phyloP scores from a whole-genome alignment of 352 stramenopile genomes.

The Phytophthora cryptogea region DNA sequence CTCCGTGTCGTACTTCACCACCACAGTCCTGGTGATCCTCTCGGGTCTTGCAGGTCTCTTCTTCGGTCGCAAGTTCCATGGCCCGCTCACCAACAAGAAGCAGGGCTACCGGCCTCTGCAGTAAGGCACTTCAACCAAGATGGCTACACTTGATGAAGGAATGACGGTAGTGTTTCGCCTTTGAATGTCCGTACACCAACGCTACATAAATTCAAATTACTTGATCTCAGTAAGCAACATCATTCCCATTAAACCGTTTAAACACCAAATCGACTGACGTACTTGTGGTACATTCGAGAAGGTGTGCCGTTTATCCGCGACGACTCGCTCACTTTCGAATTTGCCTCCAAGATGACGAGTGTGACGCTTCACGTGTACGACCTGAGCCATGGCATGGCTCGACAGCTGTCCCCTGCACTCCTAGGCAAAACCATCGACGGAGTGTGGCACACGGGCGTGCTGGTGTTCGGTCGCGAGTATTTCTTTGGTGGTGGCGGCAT shows the following conservation, averaged over 20 bases:
- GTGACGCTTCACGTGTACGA: slow-evolving; percentile 96
- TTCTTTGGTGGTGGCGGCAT: slow-evolving; percentile 96
- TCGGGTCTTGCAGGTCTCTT: slow-evolving; percentile 52
- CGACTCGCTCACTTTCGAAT: slow-evolving; percentile 16
- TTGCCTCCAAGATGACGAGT: slow-evolving; percentile 26
- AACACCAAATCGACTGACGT: neutral
- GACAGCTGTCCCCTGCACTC: slow-evolving; percentile 85
- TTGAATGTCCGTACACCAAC: too few species aligned
- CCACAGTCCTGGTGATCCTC: slow-evolving; percentile 53
- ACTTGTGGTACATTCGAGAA: slow-evolving; percentile 20
- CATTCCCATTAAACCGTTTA: too few species aligned
- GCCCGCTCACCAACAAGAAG: slow-evolving; percentile 43
- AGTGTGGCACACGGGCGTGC: slow-evolving; percentile 91
- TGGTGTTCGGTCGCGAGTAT: slow-evolving; percentile 89
- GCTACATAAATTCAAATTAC: too few species aligned
- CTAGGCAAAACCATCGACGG: slow-evolving; percentile 94
- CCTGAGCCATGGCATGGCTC: slow-evolving; percentile 93
- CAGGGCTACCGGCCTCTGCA: slow-evolving; percentile 55
- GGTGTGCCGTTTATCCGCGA: neutral
- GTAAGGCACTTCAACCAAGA: slow-evolving; percentile 10
- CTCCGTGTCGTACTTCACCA: slow-evolving; percentile 55
- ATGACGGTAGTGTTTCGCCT: too few species aligned
- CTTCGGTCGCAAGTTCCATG: slow-evolving; percentile 60
- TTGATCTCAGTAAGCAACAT: too few species aligned
- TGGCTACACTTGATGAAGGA: too few species aligned